phyloP scores from a whole-genome alignment of 2,329 filamentous ascomycete genomes.

The Aspergillus luchuensis region DNA sequence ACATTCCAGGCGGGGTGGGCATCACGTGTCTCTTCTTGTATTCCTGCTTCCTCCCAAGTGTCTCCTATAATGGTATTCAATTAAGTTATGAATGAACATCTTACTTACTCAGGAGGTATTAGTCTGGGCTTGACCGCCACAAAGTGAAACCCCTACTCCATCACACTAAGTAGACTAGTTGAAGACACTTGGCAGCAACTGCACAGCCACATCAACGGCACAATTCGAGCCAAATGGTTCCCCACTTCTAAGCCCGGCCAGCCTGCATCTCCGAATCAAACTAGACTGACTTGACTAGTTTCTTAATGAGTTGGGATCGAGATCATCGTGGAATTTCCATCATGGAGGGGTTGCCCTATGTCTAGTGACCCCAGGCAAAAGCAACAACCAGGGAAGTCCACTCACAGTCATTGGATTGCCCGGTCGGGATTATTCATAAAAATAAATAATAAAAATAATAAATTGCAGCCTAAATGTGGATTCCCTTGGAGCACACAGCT shows the following conservation, averaged over 20 bases:
- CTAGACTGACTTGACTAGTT: too few relatives aligned
- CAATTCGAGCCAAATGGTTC: background rate
- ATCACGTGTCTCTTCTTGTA: too few relatives aligned
- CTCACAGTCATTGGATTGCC: background rate
- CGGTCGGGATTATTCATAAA: background rate
- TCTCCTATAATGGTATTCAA: too few relatives aligned
- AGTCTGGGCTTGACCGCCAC: background rate
- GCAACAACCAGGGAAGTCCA: too few relatives aligned
- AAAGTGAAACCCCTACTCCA: background rate
- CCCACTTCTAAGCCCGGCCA: background rate
- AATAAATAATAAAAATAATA: too few relatives aligned
- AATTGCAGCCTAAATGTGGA: background rate
- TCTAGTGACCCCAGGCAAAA: too few relatives aligned
- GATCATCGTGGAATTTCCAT: background rate
- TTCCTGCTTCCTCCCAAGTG: too few relatives aligned
- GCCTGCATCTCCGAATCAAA: too few relatives aligned
- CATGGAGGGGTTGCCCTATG: background rate
- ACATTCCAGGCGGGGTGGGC: too few relatives aligned
- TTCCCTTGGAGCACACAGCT: background rate
- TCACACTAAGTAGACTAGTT: too few relatives aligned
- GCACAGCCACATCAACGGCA: conserved; percentile 3
- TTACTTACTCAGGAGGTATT: background rate
- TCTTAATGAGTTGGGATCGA: background rate
- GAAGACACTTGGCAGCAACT: background rate
- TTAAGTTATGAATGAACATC: too few relatives aligned